phyloP scores from a whole-genome alignment of 2,329 filamentous ascomycete genomes.

The Boeremia exigua region DNA sequence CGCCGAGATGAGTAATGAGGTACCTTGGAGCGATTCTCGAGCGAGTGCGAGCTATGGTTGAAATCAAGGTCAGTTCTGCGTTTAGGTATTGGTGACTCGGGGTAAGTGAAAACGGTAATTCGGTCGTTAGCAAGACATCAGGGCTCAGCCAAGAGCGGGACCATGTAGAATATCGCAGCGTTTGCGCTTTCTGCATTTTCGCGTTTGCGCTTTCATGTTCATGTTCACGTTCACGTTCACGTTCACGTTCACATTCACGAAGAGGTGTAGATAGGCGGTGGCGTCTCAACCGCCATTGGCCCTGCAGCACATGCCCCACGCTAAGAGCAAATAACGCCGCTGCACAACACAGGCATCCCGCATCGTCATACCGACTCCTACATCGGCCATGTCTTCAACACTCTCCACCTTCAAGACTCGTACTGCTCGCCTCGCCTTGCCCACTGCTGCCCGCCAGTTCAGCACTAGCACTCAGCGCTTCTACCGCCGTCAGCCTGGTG shows the following conservation, averaged over 20 bases:
- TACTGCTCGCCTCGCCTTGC: slow-evolving; percentile 16
- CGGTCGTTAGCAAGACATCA: slow-evolving; percentile 1
- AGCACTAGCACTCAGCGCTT: slow-evolving; percentile 26
- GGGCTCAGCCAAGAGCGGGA: not conserved
- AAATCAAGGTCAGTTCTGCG: not conserved
- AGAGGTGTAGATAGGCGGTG: slow-evolving; percentile 1
- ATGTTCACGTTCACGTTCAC: not conserved
- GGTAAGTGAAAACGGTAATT: not conserved
- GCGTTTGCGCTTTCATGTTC: not conserved
- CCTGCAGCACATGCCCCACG: slow-evolving; percentile 21
- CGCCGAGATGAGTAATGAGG: not conserved
- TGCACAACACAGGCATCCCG: slow-evolving; percentile 30
- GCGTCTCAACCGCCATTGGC: slow-evolving; percentile 1
- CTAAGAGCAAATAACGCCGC: slow-evolving; percentile 29
- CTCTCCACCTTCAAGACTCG: slow-evolving; percentile 24
- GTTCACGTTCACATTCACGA: not conserved
- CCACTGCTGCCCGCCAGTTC: slow-evolving; percentile 31
- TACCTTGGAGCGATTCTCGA: not conserved
- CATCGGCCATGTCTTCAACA: slow-evolving; percentile 40
- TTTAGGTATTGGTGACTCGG: not conserved
- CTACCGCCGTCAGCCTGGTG: slow-evolving; percentile 44
- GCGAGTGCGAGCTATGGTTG: not conserved
- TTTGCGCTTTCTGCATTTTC: not conserved
- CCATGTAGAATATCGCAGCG: slow-evolving; percentile 4
- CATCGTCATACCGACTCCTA: slow-evolving; percentile 33